These are phyloP conservation scores for Pulveroboletus sp. DNA, from an alignment of 768 basidiomycete species.

Conservation along the genomic window DNA sequence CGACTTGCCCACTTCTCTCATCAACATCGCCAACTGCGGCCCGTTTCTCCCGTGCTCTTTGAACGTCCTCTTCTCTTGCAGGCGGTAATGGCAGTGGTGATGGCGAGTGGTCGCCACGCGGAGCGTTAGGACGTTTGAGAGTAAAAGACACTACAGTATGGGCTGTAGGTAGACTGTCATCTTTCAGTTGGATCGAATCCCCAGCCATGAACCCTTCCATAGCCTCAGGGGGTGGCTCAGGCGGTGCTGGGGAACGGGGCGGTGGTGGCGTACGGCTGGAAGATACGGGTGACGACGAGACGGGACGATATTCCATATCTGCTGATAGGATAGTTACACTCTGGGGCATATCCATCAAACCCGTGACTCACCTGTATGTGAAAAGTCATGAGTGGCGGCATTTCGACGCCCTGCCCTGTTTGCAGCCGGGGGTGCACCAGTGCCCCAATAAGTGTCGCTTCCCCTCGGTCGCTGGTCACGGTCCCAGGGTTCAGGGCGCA, in stretches of 20 bases:
- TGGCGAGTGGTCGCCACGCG: slow-evolving; percentile 44
- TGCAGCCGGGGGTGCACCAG: slow-evolving; percentile 9
- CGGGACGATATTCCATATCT: slow-evolving; percentile 19
- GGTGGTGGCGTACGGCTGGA: slow-evolving; percentile 19
- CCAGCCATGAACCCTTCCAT: slow-evolving; percentile 24
- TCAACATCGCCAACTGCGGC: slow-evolving; percentile 7
- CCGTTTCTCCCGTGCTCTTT: slow-evolving; percentile 25
- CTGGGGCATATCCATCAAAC: not conserved
- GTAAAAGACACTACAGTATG: slow-evolving; percentile 40
- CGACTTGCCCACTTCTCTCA: slow-evolving; percentile 1
- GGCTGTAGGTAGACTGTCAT: slow-evolving; percentile 30
- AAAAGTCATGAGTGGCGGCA: slow-evolving; percentile 2
- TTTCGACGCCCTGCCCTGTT: slow-evolving; percentile 4
- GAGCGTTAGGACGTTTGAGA: slow-evolving; percentile 44
- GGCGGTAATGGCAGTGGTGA: slow-evolving; percentile 32
- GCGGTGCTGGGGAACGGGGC: slow-evolving; percentile 23
- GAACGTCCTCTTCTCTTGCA: slow-evolving; percentile 26
- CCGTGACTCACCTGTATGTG: slow-evolving; percentile 9
- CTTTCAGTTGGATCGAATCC: slow-evolving; percentile 15
- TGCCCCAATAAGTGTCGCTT: slow-evolving; percentile 14
- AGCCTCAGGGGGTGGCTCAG: slow-evolving; percentile 35
- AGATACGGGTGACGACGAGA: slow-evolving; percentile 22
- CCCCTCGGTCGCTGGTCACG: slow-evolving; percentile 36
- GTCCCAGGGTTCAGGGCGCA: slow-evolving; percentile 31
- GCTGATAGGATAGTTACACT: not conserved